phyloP scores from a whole-genome alignment of 208 protist genomes.

The Perkinsela sp. region DNA sequence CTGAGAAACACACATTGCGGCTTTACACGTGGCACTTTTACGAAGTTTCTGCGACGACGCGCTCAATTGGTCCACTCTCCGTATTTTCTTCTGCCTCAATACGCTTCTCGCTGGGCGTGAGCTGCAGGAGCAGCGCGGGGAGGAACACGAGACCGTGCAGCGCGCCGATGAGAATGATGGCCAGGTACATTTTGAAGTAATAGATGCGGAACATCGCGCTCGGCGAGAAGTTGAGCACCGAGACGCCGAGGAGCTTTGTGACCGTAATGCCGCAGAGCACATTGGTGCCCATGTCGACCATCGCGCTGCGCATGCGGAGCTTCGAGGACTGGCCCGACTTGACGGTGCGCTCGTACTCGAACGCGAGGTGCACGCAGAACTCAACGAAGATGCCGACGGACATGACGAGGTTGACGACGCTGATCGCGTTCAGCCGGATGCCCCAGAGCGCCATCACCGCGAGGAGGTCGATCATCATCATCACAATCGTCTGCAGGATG shows the following conservation, averaged over 20 bases:
- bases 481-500: conserved; percentile 9
- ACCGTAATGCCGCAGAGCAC: conserved; percentile 17
- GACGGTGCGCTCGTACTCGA: background rate
- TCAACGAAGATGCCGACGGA: conserved; percentile 22
- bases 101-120: background rate
- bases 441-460: conserved; percentile 19
- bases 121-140: conserved; percentile 8
- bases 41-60: no score
- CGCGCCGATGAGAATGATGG: conserved; percentile 15
- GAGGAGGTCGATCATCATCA: conserved; percentile 13
- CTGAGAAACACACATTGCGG: no score
- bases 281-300: conserved; percentile 8
- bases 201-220: conserved; percentile 13
- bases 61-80: no score
- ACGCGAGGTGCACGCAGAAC: conserved; percentile 24
- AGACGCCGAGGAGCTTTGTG: conserved; percentile 18
- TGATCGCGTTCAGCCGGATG: conserved; percentile 18
- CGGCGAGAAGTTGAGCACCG: conserved; percentile 12
- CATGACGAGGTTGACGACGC: conserved; percentile 28
- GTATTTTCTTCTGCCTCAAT: no score
- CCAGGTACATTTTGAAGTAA: conserved; percentile 23
- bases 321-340: background rate
- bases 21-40: no score
- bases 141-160: conserved; percentile 16
- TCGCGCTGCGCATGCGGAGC: background rate